Evolutionary conservation across 768 basidiomycete genomes (phyloP).

Genomic region (Trametes maxima): DNA sequence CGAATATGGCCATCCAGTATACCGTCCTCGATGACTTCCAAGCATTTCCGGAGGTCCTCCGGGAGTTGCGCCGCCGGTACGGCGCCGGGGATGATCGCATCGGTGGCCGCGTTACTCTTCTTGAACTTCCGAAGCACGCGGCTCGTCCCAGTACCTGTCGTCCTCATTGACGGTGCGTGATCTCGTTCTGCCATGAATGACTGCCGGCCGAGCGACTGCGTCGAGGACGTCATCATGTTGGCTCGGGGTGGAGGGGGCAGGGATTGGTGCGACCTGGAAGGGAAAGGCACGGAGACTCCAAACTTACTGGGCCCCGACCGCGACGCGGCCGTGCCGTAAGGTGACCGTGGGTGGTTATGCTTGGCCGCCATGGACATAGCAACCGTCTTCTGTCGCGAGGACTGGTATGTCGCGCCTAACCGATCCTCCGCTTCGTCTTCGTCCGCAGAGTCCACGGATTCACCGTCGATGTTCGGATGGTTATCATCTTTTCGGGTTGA

Average conservation of each 20-base stretch:
- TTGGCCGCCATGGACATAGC: slow-evolving; percentile 43
- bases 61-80: slow-evolving; percentile 82
- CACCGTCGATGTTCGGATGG: slow-evolving; percentile 71
- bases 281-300: slow-evolving; percentile 66
- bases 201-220: slow-evolving; percentile 76
- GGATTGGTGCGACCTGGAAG: slow-evolving; percentile 78
- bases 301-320: slow-evolving; percentile 45
- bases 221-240: slow-evolving; percentile 59
- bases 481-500: slow-evolving; percentile 46
- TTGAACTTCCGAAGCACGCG: slow-evolving; percentile 68
- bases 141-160: slow-evolving; percentile 32
- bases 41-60: slow-evolving; percentile 80
- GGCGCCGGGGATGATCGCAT: slow-evolving; percentile 48
- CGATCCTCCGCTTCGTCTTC: slow-evolving; percentile 60
- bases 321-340: slow-evolving; percentile 59
- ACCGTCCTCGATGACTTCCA: slow-evolving; percentile 84
- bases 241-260: slow-evolving; percentile 65
- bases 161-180: slow-evolving; percentile 42
- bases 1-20: slow-evolving; percentile 89
- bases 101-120: slow-evolving; percentile 54
- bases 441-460: slow-evolving; percentile 74
- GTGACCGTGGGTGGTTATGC: slow-evolving; percentile 74
- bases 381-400: slow-evolving; percentile 33
- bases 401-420: slow-evolving; percentile 47
- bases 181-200: slow-evolving; percentile 53